A percentile compares a stretch with the other conserved stretches of the same genome.
These are phyloP conservation scores for Apiospora sp. DNA, from an alignment of 2,329 filamentous ascomycete species.

Conservation along the genomic window DNA sequence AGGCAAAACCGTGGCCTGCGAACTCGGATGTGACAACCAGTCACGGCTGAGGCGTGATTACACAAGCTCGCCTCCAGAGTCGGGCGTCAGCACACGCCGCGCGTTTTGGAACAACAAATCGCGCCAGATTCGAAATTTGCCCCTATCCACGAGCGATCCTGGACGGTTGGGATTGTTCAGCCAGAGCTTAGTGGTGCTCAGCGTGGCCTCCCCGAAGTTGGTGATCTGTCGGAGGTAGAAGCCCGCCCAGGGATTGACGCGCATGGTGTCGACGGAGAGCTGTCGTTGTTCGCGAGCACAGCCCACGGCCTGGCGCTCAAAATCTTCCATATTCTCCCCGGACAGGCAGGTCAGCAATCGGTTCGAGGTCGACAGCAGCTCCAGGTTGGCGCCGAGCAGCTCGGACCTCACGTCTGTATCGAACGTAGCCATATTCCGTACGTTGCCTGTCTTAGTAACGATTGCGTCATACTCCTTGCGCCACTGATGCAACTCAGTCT, in stretches of 20 bases:
- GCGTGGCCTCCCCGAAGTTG: constrained; percentile 20
- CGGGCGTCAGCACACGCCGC: neutral
- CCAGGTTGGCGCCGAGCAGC: constrained; percentile 24
- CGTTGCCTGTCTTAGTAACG: neutral
- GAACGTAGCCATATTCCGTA: neutral
- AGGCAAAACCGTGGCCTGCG: neutral
- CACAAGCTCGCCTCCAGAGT: neutral
- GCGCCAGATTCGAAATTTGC: constrained; percentile 17
- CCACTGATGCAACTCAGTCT: constrained; percentile 22
- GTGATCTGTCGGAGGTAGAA: constrained; percentile 28
- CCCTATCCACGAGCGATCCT: neutral
- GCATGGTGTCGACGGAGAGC: constrained; percentile 11
- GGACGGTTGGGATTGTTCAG: constrained; percentile 18
- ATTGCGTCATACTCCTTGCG: constrained; percentile 22
- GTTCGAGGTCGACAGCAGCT: constrained; percentile 5
- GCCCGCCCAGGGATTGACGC: constrained; percentile 24
- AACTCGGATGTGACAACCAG: neutral
- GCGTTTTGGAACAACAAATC: constrained; percentile 19
- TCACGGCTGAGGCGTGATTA: neutral
- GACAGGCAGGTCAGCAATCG: constrained; percentile 25
- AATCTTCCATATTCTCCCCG: neutral
- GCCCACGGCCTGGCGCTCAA: constrained; percentile 21
- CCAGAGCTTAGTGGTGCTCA: constrained; percentile 22
- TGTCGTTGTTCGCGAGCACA: constrained; percentile 18
- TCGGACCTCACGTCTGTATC: constrained; percentile 23